phyloP scores from a whole-genome alignment of 176 grass and related monocot species.

The Puccinellia tenuiflora region DNA sequence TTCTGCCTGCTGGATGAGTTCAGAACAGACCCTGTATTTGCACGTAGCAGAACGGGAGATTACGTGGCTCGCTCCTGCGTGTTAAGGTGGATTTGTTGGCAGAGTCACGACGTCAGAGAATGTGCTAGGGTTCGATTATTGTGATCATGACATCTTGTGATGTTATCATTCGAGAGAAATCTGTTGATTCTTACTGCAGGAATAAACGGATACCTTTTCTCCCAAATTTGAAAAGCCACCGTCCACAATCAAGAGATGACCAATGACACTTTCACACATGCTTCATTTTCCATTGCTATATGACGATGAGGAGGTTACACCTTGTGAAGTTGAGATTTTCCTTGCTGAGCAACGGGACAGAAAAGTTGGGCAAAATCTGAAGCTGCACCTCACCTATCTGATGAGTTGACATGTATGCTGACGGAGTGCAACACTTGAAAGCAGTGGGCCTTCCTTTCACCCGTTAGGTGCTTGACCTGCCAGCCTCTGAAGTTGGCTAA shows the following conservation, averaged over 20 bases:
- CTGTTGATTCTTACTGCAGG: background rate
- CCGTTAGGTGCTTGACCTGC: background rate
- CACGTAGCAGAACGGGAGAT: no score
- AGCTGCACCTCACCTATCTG: background rate
- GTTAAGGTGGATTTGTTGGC: no score
- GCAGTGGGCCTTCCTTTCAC: background rate
- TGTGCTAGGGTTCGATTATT: no score
- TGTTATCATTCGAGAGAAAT: background rate
- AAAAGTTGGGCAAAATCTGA: background rate
- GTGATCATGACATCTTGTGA: background rate
- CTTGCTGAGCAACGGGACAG: background rate
- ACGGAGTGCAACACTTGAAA: background rate
- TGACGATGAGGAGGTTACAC: background rate
- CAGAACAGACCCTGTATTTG: no score
- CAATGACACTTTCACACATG: background rate
- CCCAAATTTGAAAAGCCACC: background rate
- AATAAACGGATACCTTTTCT: background rate
- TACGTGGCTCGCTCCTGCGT: no score
- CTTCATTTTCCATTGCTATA: background rate
- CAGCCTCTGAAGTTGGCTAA: conserved; percentile 17
- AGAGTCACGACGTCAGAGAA: no score
- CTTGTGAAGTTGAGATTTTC: background rate
- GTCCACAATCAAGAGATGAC: background rate
- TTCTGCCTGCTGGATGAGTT: no score
- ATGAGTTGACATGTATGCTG: background rate